Evolutionary conservation across 495 filamentous ascomycete species (phyloP), one percentile per base, ranked within the genome.

Genomic region (Trichocladium uniseriatum): DNA sequence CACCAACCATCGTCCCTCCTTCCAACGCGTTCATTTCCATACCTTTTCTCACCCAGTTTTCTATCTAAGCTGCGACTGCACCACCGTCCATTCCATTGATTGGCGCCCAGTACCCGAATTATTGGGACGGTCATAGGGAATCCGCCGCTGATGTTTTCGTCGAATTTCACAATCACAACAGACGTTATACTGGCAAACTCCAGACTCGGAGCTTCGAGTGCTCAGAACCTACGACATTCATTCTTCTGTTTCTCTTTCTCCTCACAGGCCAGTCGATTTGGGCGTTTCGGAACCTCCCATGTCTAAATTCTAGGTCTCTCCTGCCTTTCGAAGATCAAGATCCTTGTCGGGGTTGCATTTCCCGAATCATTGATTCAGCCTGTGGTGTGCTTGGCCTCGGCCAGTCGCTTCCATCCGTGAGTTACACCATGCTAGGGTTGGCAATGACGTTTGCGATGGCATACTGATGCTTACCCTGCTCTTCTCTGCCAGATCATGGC

Each of bases 401-500:
- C 19, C 34, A 18, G 19, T 24, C 34, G 19, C 13, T 16, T 36
- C 22, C 16, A 34, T 29, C n/a, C 13, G 62, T 64, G 22, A 58
- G 60, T 61, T 45, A 44, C 31, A 37, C 46, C 53, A 43, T 1
- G 36, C 45, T 43, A 39, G 6, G 35, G 15, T 34, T 51, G 22
- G 29, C 49, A 48, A 41, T 39, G 16, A 5, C 38, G 19, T 16
- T 44, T 39, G 51, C 24, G 27, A 45, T 45, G 6, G 28, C 32
- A 14, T 21, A 1, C 5, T 3, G 21, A 31, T 46, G 38, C 53
- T 63, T 45, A 57, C 53, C 45, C 32, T 40, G 43, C 21, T 53
- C 11, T n/a, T n/a, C n/a, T n/a, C n/a, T 34, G 18, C 18, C n/a
- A 69, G 62, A 53, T 19, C 21, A 69, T 69, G 66, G 64, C 60